Conservation (phyloP, 2,329 filamentous ascomycete species). For the Dactylonectria macrodidyma region DNA sequence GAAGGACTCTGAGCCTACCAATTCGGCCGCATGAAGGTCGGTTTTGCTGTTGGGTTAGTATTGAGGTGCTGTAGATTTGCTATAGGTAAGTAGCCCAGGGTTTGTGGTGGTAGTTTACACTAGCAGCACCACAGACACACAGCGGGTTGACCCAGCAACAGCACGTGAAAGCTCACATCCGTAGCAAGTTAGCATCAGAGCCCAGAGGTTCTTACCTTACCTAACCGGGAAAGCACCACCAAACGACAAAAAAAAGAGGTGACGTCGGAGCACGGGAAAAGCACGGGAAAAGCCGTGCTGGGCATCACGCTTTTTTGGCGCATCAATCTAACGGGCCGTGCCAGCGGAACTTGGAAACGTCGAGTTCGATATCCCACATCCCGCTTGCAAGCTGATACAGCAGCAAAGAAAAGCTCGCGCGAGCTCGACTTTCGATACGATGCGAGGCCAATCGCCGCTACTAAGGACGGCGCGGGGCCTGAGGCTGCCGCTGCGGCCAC, state of each 20-base stretch:
- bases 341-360: constrained; percentile 8
- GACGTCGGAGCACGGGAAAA: constrained; percentile 50
- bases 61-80: constrained; percentile 38
- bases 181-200: not conserved
- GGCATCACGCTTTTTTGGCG: constrained; percentile 39
- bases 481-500: constrained; percentile 48
- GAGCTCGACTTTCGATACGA: constrained; percentile 49
- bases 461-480: constrained; percentile 53
- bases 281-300: constrained; percentile 52
- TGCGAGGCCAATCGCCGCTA: constrained; percentile 62
- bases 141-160: constrained; percentile 48
- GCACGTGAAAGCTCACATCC: constrained; percentile 43
- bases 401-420: constrained; percentile 33
- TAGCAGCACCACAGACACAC: constrained; percentile 18
- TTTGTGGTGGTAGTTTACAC: constrained; percentile 28
- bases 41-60: constrained; percentile 24
- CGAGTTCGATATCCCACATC: constrained; percentile 13
- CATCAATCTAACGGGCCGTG: constrained; percentile 15
- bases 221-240: too few relatives aligned
- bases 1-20: constrained; percentile 46
- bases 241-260: constrained; percentile 21
- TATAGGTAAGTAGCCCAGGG: constrained; percentile 40
- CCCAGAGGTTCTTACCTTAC: too few relatives aligned
- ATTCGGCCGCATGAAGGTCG: constrained; percentile 41
- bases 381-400: constrained; percentile 6